Base-by-base conservation (phyloP, 768 basidiomycete species). In the Suillus sp. region DNA sequence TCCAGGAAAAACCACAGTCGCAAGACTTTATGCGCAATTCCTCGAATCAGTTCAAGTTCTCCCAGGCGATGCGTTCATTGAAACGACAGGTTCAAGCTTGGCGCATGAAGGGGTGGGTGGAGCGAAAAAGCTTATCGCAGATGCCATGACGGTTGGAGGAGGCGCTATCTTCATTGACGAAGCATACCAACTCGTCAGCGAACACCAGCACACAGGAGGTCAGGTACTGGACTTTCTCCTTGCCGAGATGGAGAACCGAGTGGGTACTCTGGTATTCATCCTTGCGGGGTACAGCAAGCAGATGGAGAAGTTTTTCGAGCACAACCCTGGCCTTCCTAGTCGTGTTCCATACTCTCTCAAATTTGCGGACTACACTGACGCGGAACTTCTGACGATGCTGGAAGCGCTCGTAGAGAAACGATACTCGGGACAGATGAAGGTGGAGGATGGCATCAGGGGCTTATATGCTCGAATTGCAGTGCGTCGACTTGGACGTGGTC, bases 261-360 rank as follows among this genome's bases (percentile, higher is more conserved):
- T 86, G 4, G 90, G 87, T 6, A 84, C 76, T 7, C 66, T 90
- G 7, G 85, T 89, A 13, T 91, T 91, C 74, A 84, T 91, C 60
- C 77, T 91, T 2, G 89, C 90, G 0, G 89, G 89, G 4, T 91
- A 91, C 70, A 82, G 77, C 70, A 86, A 83, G 60, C 78, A 91
- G 71, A 90, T 91, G 90, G 89, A 91, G 66, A 84, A 80, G 50
- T 91, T 91, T 75, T 90, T 91, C 64, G 88, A 90, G 64, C 88
- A 89, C 64, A 90, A 91, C 67, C 88, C 89, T 2, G 89, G 89
- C 1, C 71, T 91, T 14, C 73, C 75, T 9, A 89, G 88, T 73
- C 86, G 89, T n/a, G 85, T 91, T 10, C 90, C 89, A 0, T 82
- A 86, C 64, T 73, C 71, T 40, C 76, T 91, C 37, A 75, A 83